Evolutionary conservation across 139 green algal species (phyloP).

Genomic region (Auxenochlorella pyrenoidosa): DNA sequence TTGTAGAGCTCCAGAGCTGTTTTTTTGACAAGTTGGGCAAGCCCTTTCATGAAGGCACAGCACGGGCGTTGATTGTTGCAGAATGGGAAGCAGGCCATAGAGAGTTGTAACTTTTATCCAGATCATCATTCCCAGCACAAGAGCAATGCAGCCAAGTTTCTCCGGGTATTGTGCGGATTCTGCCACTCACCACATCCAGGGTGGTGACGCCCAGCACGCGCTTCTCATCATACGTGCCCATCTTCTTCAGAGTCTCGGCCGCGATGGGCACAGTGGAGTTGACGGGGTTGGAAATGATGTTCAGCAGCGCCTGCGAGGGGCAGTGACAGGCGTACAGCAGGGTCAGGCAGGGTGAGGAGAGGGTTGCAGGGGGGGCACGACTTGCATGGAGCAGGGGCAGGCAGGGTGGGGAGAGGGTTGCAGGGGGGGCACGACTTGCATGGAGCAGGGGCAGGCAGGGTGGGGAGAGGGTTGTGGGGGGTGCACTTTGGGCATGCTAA

Average conservation of each 20-base stretch:
- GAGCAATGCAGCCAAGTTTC: not conserved
- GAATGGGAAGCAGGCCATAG: too few relatives aligned
- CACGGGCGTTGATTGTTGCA: too few relatives aligned
- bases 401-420: constrained; percentile 17
- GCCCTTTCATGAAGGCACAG: too few relatives aligned
- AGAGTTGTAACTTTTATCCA: too few relatives aligned
- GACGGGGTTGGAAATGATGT: constrained; percentile 94
- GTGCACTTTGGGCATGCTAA: too few relatives aligned
- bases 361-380: too few relatives aligned
- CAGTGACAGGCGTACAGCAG: too few relatives aligned
- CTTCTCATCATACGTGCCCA: constrained; percentile 78
- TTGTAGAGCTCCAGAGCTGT: too few relatives aligned
- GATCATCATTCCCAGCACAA: too few relatives aligned
- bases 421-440: constrained; percentile 11
- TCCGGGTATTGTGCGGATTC: too few relatives aligned
- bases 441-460: constrained; percentile 64
- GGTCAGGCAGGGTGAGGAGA: too few relatives aligned
- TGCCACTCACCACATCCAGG: constrained; percentile 83
- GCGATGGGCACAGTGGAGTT: constrained; percentile 95
- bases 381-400: constrained; percentile 65
- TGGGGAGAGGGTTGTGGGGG: not conserved
- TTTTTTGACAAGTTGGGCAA: too few relatives aligned
- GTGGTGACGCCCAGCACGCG: constrained; percentile 89
- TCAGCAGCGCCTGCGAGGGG: constrained; percentile 64
- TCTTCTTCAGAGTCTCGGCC: constrained; percentile 81